A percentile compares a stretch with the other conserved stretches of the same genome.
Conservation (phyloP, 306 rosid species). For the Pyrus pyrifolia region DNA sequence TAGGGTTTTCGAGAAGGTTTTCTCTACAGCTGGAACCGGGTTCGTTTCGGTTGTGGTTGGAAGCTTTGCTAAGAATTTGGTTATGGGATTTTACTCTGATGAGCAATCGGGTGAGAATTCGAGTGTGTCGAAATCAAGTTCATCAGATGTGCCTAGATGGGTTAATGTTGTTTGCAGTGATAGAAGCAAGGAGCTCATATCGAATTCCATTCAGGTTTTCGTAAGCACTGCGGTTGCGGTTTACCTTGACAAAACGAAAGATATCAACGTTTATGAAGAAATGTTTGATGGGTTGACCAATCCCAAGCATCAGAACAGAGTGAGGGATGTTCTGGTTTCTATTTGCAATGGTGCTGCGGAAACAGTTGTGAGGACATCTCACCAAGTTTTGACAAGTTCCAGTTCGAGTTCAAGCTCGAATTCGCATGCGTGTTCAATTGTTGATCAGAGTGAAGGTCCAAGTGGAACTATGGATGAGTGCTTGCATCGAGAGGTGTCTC, state of each 20-base stretch:
- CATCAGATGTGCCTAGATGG: conserved; percentile 46
- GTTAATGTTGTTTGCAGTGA: conserved; percentile 44
- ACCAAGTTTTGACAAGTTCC: conserved; percentile 53
- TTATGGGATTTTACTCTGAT: conserved; percentile 44
- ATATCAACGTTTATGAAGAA: conserved; percentile 61
- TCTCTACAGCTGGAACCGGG: conserved; percentile 75
- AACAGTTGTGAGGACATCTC: conserved; percentile 74
- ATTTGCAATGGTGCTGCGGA: conserved; percentile 84
- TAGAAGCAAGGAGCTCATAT: conserved; percentile 43
- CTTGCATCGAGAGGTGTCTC: conserved; percentile 29
- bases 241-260: conserved; percentile 80
- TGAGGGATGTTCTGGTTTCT: conserved; percentile 58
- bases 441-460: conserved; percentile 21
- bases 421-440: conserved; percentile 18
- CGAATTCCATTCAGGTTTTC: conserved; percentile 52
- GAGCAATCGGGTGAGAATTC: conserved; percentile 12
- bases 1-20: conserved; percentile 42
- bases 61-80: conserved; percentile 82
- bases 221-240: conserved; percentile 83
- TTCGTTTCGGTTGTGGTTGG: conserved; percentile 85
- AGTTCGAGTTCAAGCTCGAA: conserved; percentile 14
- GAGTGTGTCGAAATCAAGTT: conserved; percentile 12
- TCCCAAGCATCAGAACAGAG: conserved; percentile 57
- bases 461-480: conserved; percentile 11
- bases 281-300: conserved; percentile 73